These are phyloP conservation scores for Aspergillus sp. DNA, from an alignment of 2,329 filamentous ascomycete species.

Conservation along the genomic window DNA sequence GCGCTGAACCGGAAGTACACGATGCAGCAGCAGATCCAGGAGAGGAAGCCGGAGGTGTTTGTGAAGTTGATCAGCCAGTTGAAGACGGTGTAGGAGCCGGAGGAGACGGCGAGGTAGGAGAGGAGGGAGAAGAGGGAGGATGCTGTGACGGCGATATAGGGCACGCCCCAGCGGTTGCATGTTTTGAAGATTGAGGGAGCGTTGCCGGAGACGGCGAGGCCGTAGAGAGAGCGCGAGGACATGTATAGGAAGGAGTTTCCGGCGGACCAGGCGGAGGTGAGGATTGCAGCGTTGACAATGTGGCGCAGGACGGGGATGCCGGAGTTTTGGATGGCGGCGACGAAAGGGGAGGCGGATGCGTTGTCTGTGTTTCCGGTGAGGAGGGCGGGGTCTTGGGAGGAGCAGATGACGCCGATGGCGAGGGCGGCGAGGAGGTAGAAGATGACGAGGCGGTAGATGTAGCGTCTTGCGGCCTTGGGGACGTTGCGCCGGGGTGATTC, in stretches of 20 bases:
- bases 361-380: not conserved
- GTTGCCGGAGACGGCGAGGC: conserved; percentile 51
- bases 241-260: conserved; percentile 12
- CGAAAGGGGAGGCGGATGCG: conserved; percentile 11
- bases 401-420: conserved; percentile 9
- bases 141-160: conserved; percentile 59
- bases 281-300: conserved; percentile 12
- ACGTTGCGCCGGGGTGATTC: conserved; percentile 59
- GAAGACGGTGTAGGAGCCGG: conserved; percentile 62
- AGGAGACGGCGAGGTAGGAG: conserved; percentile 66
- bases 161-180: conserved; percentile 63
- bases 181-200: conserved; percentile 60
- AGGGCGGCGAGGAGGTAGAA: conserved; percentile 11
- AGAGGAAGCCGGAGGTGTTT: conserved; percentile 68
- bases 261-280: conserved; percentile 12
- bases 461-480: conserved; percentile 59
- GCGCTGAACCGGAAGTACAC: conserved; percentile 61
- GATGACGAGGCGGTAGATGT: conserved; percentile 57
- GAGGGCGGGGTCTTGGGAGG: conserved; percentile 7
- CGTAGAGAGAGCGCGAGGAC: conserved; percentile 10
- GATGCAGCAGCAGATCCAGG: conserved; percentile 66
- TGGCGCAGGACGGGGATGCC: conserved; percentile 9
- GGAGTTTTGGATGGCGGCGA: conserved; percentile 11
- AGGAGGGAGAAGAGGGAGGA: conserved; percentile 63
- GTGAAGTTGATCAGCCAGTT: conserved; percentile 72